Evolutionary conservation across 352 stramenopile genomes (phyloP).

Genomic region (Pythium utonaiense): DNA sequence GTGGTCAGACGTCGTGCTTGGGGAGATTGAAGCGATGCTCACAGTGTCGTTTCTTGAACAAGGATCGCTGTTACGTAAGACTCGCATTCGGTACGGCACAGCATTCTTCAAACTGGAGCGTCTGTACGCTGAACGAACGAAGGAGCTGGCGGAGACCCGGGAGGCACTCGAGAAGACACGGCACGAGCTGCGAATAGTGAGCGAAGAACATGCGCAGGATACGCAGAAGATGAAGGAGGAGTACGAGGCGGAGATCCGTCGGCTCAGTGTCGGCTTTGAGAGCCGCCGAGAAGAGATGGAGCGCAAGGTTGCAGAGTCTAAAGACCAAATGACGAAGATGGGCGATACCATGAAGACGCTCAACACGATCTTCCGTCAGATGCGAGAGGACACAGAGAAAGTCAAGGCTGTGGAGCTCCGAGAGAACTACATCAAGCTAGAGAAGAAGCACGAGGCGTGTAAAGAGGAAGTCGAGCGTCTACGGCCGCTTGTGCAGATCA

Average conservation of each 20-base stretch:
- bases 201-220: constrained; percentile 37
- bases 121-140: constrained; percentile 37
- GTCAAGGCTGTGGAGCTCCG: constrained; percentile 86
- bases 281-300: constrained; percentile 63
- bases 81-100: constrained; percentile 74
- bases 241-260: constrained; percentile 57
- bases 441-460: constrained; percentile 58
- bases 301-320: constrained; percentile 52
- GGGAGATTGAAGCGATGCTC: constrained; percentile 87
- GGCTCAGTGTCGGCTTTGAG: constrained; percentile 44
- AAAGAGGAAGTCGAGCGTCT: constrained; percentile 63
- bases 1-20: constrained; percentile 85
- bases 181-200: constrained; percentile 30
- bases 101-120: constrained; percentile 72
- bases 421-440: constrained; percentile 70
- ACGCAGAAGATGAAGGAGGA: constrained; percentile 35
- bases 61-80: constrained; percentile 70
- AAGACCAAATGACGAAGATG: constrained; percentile 88
- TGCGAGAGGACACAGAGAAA: constrained; percentile 89
- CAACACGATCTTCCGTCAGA: constrained; percentile 92
- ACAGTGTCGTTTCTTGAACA: constrained; percentile 88
- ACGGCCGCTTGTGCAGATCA: constrained; percentile 47
- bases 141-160: constrained; percentile 31
- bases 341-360: constrained; percentile 91
- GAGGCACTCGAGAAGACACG: constrained; percentile 36